Percentiles rank a stretch among this genome's conserved stretches.
Conservation (phyloP, 257 asterid species). For the Fraxinus quadrangulata region DNA sequence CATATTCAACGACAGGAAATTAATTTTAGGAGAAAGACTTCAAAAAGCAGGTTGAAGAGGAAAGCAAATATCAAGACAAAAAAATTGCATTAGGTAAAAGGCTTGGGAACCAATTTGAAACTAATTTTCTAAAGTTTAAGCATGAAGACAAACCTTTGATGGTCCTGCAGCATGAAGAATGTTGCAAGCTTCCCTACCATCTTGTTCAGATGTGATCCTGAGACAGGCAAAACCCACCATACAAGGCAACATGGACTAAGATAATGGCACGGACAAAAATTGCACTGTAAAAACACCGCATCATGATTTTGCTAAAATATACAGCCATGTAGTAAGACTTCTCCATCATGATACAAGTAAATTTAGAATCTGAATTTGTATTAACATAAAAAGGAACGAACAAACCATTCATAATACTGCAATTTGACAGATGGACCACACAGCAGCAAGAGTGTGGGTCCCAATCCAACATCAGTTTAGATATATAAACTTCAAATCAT, state of each 20-base stretch:
- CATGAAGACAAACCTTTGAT: conserved; percentile 62
- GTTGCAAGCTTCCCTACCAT: conserved; percentile 95
- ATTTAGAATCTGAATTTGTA: not conserved
- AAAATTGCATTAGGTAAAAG: not conserved
- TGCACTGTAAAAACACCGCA: conserved; percentile 3
- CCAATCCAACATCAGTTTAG: not conserved
- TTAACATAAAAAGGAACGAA: not conserved
- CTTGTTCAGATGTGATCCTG: conserved; percentile 86
- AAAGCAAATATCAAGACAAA: not conserved
- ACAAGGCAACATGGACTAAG: conserved; percentile 1
- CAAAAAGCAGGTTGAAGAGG: not conserved
- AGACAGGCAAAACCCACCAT: conserved; percentile 21
- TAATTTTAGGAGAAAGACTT: not conserved
- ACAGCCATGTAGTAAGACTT: not conserved
- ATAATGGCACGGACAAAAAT: not conserved
- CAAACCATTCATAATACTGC: not conserved
- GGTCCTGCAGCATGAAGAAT: conserved; percentile 96
- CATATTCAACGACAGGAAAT: not conserved
- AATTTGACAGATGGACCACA: not conserved
- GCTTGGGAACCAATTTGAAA: conserved; percentile 13
- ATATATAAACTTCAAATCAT: not conserved
- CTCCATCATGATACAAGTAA: not conserved
- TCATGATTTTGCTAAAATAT: not conserved
- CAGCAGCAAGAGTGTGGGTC: not conserved
- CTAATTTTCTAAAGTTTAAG: conserved; percentile 21